Conservation (phyloP, 768 basidiomycete species). For the Lanmaoa rubissima region DNA sequence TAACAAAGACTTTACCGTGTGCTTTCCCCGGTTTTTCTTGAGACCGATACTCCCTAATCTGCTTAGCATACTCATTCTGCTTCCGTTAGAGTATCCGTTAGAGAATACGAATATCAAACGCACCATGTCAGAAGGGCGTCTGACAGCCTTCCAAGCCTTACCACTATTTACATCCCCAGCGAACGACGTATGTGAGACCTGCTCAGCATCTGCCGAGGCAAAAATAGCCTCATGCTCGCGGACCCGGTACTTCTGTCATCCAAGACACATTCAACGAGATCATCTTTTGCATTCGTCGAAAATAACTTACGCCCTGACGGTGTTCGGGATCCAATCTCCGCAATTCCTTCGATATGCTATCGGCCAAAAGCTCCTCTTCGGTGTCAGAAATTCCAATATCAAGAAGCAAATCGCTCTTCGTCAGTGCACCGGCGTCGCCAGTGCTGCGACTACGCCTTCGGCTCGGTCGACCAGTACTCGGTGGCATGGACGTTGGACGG, state of each 20-base stretch:
- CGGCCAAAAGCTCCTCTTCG: slow-evolving; percentile 55
- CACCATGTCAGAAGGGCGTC: slow-evolving; percentile 94
- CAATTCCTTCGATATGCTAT: slow-evolving; percentile 74
- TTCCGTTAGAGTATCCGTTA: neutral
- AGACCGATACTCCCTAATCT: slow-evolving; percentile 77
- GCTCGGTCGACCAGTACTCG: slow-evolving; percentile 46
- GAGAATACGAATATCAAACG: slow-evolving; percentile 18
- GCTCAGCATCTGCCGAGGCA: slow-evolving; percentile 72
- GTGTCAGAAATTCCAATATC: slow-evolving; percentile 40
- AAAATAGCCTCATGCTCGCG: slow-evolving; percentile 80
- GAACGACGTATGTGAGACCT: slow-evolving; percentile 64
- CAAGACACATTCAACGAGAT: slow-evolving; percentile 3
- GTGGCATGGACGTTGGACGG: slow-evolving; percentile 24
- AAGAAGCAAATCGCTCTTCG: slow-evolving; percentile 34
- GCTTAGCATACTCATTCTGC: slow-evolving; percentile 92
- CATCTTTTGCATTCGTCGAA: neutral
- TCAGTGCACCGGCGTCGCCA: slow-evolving; percentile 59
- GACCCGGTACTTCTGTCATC: slow-evolving; percentile 71
- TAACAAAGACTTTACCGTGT: slow-evolving; percentile 92
- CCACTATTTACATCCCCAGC: slow-evolving; percentile 84
- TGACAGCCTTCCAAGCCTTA: slow-evolving; percentile 81
- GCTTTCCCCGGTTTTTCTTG: slow-evolving; percentile 78
- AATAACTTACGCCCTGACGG: slow-evolving; percentile 22
- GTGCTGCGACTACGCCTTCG: slow-evolving; percentile 76
- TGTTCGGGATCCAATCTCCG: slow-evolving; percentile 48